Conservation (phyloP, 2,329 filamentous ascomycete species). For the Venturia nashicola region DNA sequence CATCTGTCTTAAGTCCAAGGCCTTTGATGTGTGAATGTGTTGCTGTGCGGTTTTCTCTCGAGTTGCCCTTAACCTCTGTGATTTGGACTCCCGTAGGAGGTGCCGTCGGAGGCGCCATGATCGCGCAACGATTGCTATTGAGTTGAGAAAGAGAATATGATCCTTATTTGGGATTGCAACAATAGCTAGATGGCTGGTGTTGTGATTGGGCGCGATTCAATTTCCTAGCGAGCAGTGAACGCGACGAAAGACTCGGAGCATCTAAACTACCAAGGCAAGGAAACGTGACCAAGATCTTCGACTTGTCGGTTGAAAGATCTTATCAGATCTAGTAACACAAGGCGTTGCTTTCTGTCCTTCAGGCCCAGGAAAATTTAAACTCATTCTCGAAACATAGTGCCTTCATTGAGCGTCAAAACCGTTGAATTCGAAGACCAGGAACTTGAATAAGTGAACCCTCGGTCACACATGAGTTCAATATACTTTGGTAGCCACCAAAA, state of each 20-base stretch:
- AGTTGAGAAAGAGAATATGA: not conserved
- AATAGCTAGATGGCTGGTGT: not conserved
- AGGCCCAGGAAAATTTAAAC: too few relatives aligned
- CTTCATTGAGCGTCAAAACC: too few relatives aligned
- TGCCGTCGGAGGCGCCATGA: constrained; percentile 2
- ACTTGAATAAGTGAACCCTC: too few relatives aligned
- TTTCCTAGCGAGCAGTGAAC: not conserved
- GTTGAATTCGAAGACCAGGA: too few relatives aligned
- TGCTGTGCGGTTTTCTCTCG: constrained; percentile 90
- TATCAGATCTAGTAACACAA: too few relatives aligned
- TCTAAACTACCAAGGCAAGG: not conserved
- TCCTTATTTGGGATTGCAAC: not conserved
- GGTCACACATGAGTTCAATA: not conserved
- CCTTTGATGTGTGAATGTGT: constrained; percentile 98
- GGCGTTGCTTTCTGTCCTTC: too few relatives aligned
- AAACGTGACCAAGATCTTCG: not conserved
- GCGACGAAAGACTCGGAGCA: not conserved
- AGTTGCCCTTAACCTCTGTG: constrained; percentile 87
- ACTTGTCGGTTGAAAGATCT: too few relatives aligned
- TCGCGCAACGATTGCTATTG: not conserved
- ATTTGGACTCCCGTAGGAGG: constrained; percentile 8
- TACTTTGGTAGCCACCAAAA: not conserved
- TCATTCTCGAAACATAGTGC: too few relatives aligned
- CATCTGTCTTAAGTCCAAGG: constrained; percentile 74
- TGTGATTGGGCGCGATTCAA: not conserved